Evolutionary conservation across 768 basidiomycete species (phyloP), one percentile per base, ranked within the genome.

Genomic region (Hemileccinum rubropunctum): DNA sequence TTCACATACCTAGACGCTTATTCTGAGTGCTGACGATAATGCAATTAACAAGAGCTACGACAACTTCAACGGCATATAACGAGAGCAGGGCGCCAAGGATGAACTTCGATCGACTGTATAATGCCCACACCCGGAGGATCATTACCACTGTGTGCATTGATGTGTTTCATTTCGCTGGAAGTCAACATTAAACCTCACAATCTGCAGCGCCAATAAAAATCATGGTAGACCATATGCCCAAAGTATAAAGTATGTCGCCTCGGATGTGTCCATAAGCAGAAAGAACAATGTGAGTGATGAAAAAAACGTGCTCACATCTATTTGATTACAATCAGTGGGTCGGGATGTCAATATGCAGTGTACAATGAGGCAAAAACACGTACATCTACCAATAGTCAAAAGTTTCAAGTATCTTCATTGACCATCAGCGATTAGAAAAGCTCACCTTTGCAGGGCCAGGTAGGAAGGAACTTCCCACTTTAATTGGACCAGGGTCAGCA

Each of bases 171-270:
- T 14, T 3, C 7, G 10, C 6, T 30, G 3, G 36, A 21, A 28
- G 17, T 14, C 3, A 11, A 20, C n/a, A 2, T 3, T 6, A 21
- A 17, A 17, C 6, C 54, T 47, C 18, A 55, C 54, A 12, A 17
- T 56, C 55, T 1, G 52, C 45, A 10, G 52, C 41, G 13, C 27
- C 13, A 18, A 33, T 3, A 27, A 56, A 56, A 1, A 40, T 11
- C 20, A 48, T 8, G 8, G 5, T 13, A 27, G 44, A 7, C 47
- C 43, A 53, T n/a, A 3, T 2, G n/a, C 17, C 9, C 1, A 50
- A 7, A 33, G 8, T 13, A 28, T 12, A 12, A 18, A 42, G 14
- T 20, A 46, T 40, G 15, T 33, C 8, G 9, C 53, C 53, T 57
- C 38, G 40, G 6, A 42, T 36, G 14, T 11, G 14, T 20, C 9